Base-by-base conservation (phyloP, 2,329 filamentous ascomycete species). In the Myrmaecium sp. region DNA sequence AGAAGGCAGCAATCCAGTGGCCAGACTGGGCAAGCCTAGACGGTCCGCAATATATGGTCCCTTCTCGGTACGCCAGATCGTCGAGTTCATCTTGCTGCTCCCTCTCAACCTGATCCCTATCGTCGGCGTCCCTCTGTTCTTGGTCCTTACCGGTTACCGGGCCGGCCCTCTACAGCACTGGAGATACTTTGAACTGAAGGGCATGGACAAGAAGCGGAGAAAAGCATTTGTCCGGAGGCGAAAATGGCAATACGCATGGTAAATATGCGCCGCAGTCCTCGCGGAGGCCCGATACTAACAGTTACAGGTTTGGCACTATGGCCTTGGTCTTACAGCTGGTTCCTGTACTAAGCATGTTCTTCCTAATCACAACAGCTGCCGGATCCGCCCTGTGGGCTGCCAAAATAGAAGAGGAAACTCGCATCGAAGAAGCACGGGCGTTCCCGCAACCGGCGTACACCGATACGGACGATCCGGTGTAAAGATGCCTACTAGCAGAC, bases 311-410 rank as follows among this genome's bases (percentile, higher is more conserved):
- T 44, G 89, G 89, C 10, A 81, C 78, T 1, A 64, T 89, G 4
- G 80, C 83, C 26, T 69, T 94, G 57, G 49, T 82, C 5, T 54
- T 95, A 15, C 81, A 94, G 54, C 64, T 95, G n/a, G 64, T 94
- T 6, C 89, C 89, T 1, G 64, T 86, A 8, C 53, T 94, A 25
- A 91, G 79, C n/a, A 91, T 98, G 64, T 73, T 95, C 46, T 94
- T 95, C 49, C 62, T 95, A 20, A 56, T 98, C 37, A 94, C 86
- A 0, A 83, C 79, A 3, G 77, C 84, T 1, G 70, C 73, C 12
- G 89, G 86, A 2, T 75, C 80, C 22, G 86, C 82, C 1, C 57
- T 95, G 18, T 95, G 86, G 84, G 80, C 73, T 2, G 74, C 74
- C 2, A 71, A 75, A 36, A 55, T 94, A 26, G 84, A 95, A 51